phyloP scores from a whole-genome alignment of 2,329 filamentous ascomycete genomes.

The Furcasterigmium sp. region DNA sequence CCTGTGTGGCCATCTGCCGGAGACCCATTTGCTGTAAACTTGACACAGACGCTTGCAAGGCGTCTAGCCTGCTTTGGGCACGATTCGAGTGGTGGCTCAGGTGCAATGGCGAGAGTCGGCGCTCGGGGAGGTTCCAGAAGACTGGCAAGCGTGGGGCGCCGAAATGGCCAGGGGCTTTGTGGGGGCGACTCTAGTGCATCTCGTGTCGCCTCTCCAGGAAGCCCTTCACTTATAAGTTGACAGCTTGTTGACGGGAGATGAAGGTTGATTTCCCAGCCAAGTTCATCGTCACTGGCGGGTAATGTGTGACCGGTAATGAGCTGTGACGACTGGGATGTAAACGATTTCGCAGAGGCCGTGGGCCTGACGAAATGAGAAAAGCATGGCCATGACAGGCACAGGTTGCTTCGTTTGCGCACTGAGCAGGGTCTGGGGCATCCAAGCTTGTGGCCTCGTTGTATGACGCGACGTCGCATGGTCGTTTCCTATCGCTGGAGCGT shows the following conservation, averaged over 20 bases:
- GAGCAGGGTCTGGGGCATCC: too few relatives aligned
- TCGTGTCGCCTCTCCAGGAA: neutral
- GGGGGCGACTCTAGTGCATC: neutral
- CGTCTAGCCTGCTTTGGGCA: slow-evolving; percentile 1
- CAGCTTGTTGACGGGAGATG: neutral
- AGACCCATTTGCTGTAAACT: slow-evolving; percentile 1
- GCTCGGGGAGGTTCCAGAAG: slow-evolving; percentile 2
- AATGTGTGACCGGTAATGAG: too few relatives aligned
- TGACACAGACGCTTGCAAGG: slow-evolving; percentile 2
- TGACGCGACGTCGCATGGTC: neutral
- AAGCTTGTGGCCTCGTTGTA: neutral
- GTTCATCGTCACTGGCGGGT: too few relatives aligned
- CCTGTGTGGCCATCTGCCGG: neutral
- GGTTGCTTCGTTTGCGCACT: too few relatives aligned
- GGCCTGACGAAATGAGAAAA: too few relatives aligned
- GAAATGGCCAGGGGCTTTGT: slow-evolving; percentile 3
- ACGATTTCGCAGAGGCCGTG: too few relatives aligned
- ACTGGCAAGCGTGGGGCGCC: slow-evolving; percentile 1
- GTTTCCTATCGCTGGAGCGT: neutral
- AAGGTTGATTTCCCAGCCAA: neutral
- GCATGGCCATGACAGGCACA: too few relatives aligned
- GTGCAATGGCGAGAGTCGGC: neutral
- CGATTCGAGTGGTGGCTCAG: neutral
- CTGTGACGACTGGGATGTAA: too few relatives aligned
- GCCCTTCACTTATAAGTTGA: neutral